phyloP scores from a whole-genome alignment of 2,329 filamentous ascomycete genomes.

The Aspergillus felis region DNA sequence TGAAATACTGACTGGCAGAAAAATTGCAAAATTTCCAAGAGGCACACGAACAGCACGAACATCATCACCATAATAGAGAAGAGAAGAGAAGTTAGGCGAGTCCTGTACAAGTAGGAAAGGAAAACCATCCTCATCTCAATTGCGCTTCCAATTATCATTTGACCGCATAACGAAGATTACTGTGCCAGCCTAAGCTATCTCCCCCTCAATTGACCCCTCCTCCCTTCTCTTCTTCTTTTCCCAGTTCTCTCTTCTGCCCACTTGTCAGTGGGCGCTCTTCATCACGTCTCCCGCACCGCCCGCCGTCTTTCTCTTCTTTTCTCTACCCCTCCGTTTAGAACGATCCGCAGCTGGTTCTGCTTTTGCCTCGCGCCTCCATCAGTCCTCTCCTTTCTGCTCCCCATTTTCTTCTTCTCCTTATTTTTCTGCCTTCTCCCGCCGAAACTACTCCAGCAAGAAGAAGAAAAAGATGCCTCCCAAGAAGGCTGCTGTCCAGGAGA shows the following conservation, averaged over 20 bases:
- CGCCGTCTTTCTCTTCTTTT: slow-evolving; percentile 49
- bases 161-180: not conserved
- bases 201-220: not conserved
- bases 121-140: not conserved
- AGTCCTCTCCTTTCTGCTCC: slow-evolving; percentile 39
- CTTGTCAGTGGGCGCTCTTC: slow-evolving; percentile 22
- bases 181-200: no score
- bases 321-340: slow-evolving; percentile 48
- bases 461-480: slow-evolving; percentile 89
- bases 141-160: not conserved
- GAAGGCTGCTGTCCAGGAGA: slow-evolving; percentile 87
- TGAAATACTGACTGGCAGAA: slow-evolving; percentile 18
- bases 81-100: not conserved
- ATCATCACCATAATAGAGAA: not conserved
- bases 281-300: slow-evolving; percentile 28
- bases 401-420: slow-evolving; percentile 48
- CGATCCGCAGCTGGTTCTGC: slow-evolving; percentile 66
- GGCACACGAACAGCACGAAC: slow-evolving; percentile 3
- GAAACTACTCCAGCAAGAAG: slow-evolving; percentile 55
- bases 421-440: slow-evolving; percentile 30
- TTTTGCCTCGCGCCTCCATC: slow-evolving; percentile 27
- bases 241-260: slow-evolving; percentile 13
- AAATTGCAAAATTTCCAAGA: slow-evolving; percentile 11
- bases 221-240: not conserved
- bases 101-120: not conserved